Conservation (phyloP, 2,329 filamentous ascomycete species). For the Monilinia vaccinii-corymbosi region DNA sequence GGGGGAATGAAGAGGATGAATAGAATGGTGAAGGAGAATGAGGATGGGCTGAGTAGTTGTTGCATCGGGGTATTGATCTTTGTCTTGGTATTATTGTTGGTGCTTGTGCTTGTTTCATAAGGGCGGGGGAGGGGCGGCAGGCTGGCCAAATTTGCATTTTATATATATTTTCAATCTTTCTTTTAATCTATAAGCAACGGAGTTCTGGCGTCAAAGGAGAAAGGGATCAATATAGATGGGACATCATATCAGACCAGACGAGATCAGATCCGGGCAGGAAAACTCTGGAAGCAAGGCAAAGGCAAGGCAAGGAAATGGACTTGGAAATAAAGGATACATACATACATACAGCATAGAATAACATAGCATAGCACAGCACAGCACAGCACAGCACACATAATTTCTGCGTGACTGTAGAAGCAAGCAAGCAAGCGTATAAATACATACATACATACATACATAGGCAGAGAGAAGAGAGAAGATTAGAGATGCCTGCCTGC, state of each 20-base stretch:
- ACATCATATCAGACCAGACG: not conserved
- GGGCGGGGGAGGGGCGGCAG: not conserved
- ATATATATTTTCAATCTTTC: not conserved
- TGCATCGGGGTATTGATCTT: conserved; percentile 86
- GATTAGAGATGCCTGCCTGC: not conserved
- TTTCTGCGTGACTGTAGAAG: not conserved
- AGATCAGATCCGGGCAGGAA: too few species aligned
- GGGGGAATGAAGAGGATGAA: conserved; percentile 80
- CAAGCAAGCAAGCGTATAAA: not conserved
- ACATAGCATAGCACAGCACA: too few species aligned
- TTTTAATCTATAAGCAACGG: not conserved
- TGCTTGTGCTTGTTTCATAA: conserved; percentile 61
- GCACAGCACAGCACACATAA: too few species aligned
- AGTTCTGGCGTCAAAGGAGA: not conserved
- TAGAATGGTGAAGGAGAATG: conserved; percentile 78
- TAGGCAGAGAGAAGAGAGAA: not conserved
- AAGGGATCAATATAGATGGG: not conserved
- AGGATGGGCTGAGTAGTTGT: conserved; percentile 80
- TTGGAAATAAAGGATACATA: not conserved
- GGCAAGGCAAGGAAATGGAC: too few species aligned
- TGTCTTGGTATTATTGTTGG: conserved; percentile 75
- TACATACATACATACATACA: not conserved
- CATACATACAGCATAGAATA: too few species aligned
- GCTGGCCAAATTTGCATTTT: not conserved
- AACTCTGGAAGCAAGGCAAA: not conserved